These are phyloP conservation scores for Psilocybe cyanescens DNA, from an alignment of 768 basidiomycete genomes.

Conservation along the genomic window DNA sequence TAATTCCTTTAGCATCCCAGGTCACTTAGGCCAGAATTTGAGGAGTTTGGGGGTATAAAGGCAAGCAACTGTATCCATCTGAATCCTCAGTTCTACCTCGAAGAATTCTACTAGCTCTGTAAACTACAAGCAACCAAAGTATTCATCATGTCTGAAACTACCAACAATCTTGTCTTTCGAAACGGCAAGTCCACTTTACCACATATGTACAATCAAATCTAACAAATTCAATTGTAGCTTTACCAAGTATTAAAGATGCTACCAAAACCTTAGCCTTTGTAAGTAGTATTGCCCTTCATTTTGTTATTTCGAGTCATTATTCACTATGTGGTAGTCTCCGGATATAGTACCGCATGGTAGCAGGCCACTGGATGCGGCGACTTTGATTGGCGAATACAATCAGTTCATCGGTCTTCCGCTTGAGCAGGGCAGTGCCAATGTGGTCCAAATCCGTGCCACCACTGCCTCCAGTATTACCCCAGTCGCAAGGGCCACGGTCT, in stretches of 20 bases:
- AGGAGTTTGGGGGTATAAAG: too few species aligned
- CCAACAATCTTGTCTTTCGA: conserved; percentile 2
- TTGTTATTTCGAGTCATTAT: background rate
- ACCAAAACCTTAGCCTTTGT: conserved; percentile 2
- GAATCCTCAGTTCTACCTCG: too few species aligned
- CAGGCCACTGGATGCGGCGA: background rate
- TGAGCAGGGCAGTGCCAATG: background rate
- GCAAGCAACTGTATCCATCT: too few species aligned
- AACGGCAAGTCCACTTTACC: background rate
- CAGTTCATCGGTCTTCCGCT: background rate
- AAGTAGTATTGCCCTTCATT: background rate
- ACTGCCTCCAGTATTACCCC: background rate
- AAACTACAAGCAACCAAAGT: too few species aligned
- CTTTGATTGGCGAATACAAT: background rate
- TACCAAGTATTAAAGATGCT: background rate
- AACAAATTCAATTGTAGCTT: background rate
- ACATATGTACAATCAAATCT: background rate
- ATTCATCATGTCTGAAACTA: too few species aligned
- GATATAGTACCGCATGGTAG: background rate
- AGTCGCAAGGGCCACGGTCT: background rate
- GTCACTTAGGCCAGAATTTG: too few species aligned
- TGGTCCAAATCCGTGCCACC: background rate
- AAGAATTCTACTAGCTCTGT: too few species aligned
- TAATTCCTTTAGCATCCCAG: too few species aligned
- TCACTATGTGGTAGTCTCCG: background rate